Evolutionary conservation across 164 flowering plant species (phyloP), one percentile per base, ranked within the genome.

Genomic region (Chloranthus sessilifolius): DNA sequence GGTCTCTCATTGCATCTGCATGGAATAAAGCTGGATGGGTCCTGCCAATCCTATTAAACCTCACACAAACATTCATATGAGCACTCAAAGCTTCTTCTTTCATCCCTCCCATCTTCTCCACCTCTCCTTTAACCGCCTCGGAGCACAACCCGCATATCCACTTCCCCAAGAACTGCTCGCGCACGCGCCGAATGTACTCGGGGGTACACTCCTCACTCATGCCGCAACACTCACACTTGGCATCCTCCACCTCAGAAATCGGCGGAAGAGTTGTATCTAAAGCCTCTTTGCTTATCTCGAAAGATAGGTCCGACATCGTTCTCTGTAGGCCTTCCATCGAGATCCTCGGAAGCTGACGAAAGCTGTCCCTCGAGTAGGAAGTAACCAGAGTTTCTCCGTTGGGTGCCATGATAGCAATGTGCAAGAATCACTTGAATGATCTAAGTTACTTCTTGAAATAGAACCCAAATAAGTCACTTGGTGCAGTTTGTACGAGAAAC

Each of bases 181-280:
- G 70, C 7, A 81, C 74, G 0, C 65, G 52, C 12, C 50, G 53
- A 8, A 81, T 70, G 74, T 85, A 88, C 51, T 81, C 79, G 0
- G 53, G 70, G 0, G 96, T 85, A 77, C 80, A 85, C 66, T 85
- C 91, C 55, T 88, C 95, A 3, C 56, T 60, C 82, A 85, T 68
- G 22, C 83, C 89, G 25, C 95, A 88, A 38, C 96, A 88, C 76
- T 88, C 91, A 49, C 96, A 88, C 57, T 70, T 74, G 2, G 87
- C 91, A 12, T 73, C 72, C 43, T 79, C 88, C 0, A 80, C 75
- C 58, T 84, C 90, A 0, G 80, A 74, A 19, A 88, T 83, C 0
- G 92, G 73, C 2, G 82, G 70, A 12, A 83, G 81, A 27, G 56
- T 48, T 23, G 27, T 22, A 25, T 47, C 61, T 8, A 0, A 9